A percentile compares a stretch with the other conserved stretches of the same genome.
Conservation (phyloP, 768 basidiomycete species). For the Clitopilus hobsonii region DNA sequence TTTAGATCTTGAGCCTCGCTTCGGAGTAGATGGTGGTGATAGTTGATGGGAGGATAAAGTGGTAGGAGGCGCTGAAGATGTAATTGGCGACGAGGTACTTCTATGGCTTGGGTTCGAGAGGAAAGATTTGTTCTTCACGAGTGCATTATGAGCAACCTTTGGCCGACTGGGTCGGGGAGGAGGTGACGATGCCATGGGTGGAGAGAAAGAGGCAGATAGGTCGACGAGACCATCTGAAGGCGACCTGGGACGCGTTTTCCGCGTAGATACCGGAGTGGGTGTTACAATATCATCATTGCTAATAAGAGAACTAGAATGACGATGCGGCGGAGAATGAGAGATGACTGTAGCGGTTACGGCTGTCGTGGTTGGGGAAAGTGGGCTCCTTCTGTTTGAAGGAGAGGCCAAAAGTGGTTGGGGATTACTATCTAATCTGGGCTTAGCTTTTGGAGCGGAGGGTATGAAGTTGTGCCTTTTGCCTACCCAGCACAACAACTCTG, state of each 20-base stretch:
- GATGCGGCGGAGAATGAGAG: neutral
- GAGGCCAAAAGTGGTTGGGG: neutral
- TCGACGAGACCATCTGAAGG: neutral
- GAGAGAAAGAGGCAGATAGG: neutral
- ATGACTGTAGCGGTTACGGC: conserved; percentile 3
- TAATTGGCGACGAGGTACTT: neutral
- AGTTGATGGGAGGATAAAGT: neutral
- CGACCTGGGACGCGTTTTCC: neutral
- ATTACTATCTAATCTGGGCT: neutral
- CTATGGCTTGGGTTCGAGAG: too few relatives aligned
- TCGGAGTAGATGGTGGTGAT: neutral
- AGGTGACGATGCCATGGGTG: neutral
- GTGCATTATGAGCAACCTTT: neutral
- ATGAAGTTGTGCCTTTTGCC: conserved; percentile 36
- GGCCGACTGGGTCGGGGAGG: neutral
- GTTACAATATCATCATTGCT: neutral
- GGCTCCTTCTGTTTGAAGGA: conserved; percentile 2
- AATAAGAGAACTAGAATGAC: neutral
- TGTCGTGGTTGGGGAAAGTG: neutral
- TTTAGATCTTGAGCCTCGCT: neutral
- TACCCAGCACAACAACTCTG: conserved; percentile 67
- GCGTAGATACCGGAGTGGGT: neutral
- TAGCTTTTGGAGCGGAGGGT: conserved; percentile 13
- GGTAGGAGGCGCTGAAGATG: neutral
- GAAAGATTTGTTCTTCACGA: too few relatives aligned